Evolutionary conservation across 2,329 filamentous ascomycete species (phyloP).

Genomic region (Acephala macrosclerotiorum): DNA sequence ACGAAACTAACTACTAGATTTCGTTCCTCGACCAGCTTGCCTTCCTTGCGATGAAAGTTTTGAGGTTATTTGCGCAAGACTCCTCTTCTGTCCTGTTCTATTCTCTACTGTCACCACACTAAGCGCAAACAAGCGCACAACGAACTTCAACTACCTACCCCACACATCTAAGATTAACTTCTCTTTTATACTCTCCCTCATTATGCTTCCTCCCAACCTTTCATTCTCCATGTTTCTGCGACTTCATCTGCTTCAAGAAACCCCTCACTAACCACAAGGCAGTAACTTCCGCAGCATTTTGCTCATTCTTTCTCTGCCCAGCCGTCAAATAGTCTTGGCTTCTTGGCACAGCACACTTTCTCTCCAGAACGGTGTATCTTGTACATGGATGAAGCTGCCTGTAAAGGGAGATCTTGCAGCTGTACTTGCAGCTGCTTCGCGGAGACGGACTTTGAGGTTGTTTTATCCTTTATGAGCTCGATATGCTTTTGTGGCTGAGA

Average conservation of each 20-base stretch:
- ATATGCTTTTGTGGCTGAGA: too few relatives aligned
- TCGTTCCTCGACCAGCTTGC: too few relatives aligned
- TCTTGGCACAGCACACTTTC: background rate
- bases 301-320: slow-evolving; percentile 5
- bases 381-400: background rate
- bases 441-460: background rate
- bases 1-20: background rate
- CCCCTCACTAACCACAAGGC: background rate
- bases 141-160: background rate
- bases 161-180: background rate
- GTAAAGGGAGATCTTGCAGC: background rate
- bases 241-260: background rate
- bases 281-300: background rate
- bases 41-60: background rate
- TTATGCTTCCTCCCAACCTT: background rate
- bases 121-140: background rate
- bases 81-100: background rate
- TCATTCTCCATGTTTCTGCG: background rate
- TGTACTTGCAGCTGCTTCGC: background rate
- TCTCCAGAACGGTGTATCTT: background rate
- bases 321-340: background rate
- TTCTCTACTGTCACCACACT: background rate
- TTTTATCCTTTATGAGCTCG: background rate
- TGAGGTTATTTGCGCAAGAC: background rate
- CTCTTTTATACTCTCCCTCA: background rate